Percentiles rank a stretch among this genome's conserved stretches.
These are phyloP conservation scores for Fusarium goolgardi DNA, from an alignment of 2,329 filamentous ascomycete genomes.

Conservation along the genomic window DNA sequence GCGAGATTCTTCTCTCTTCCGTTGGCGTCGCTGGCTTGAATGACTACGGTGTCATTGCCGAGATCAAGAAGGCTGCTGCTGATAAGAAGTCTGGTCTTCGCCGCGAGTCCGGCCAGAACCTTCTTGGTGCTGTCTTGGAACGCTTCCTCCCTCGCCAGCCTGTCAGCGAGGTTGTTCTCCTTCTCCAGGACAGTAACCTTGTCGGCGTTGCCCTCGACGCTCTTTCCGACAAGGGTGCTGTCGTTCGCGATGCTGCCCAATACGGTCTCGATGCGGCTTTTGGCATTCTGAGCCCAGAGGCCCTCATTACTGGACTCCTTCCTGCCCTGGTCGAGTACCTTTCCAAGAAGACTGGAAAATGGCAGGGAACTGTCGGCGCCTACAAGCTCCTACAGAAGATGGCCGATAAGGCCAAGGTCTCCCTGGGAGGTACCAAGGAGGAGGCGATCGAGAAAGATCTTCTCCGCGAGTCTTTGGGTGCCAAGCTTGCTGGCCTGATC, in stretches of 20 bases:
- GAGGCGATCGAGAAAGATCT: constrained; percentile 90
- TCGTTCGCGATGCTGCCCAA: constrained; percentile 90
- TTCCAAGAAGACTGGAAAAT: constrained; percentile 87
- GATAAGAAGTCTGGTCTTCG: constrained; percentile 93
- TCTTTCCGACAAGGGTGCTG: constrained; percentile 87
- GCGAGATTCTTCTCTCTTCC: constrained; percentile 66
- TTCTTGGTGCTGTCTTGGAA: constrained; percentile 93
- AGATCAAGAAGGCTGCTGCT: constrained; percentile 77
- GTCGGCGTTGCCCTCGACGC: constrained; percentile 82
- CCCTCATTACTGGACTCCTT: constrained; percentile 83
- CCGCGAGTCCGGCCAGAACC: constrained; percentile 93
- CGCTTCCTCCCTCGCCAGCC: constrained; percentile 82
- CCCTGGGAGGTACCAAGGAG: constrained; percentile 80
- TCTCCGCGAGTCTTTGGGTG: constrained; percentile 89
- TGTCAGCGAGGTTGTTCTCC: constrained; percentile 81
- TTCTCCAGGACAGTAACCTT: constrained; percentile 82
- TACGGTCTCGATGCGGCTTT: constrained; percentile 95
- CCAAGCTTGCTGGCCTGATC: constrained; percentile 85
- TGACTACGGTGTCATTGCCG: constrained; percentile 65
- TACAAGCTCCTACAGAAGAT: constrained; percentile 88
- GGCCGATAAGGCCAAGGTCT: constrained; percentile 93
- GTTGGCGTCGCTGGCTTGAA: constrained; percentile 65
- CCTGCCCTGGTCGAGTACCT: constrained; percentile 82
- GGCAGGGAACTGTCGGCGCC: constrained; percentile 94
- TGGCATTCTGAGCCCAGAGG: constrained; percentile 80